phyloP scores from a whole-genome alignment of 495 filamentous ascomycete species.

The Bombardia bombarda region DNA sequence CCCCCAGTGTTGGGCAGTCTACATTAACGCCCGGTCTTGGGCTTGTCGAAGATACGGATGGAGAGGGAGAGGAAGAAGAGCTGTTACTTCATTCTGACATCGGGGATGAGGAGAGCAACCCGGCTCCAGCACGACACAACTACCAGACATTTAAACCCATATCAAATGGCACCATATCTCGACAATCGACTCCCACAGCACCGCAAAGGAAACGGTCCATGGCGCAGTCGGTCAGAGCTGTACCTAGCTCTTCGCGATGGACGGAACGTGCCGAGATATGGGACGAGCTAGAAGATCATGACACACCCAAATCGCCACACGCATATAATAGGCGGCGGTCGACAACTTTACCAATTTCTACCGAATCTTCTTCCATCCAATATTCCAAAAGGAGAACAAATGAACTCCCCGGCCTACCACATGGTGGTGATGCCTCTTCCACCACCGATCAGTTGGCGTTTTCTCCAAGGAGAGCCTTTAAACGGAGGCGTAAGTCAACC shows the following conservation, averaged over 20 bases:
- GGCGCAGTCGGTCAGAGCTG: constrained; percentile 19
- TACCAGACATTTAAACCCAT: constrained; percentile 38
- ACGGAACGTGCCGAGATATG: constrained; percentile 57
- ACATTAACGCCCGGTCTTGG: constrained; percentile 62
- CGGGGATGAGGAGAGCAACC: constrained; percentile 25
- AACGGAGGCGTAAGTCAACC: constrained; percentile 40
- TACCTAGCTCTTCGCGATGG: constrained; percentile 31
- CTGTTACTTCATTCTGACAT: constrained; percentile 31
- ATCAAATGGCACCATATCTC: constrained; percentile 3
- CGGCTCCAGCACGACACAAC: constrained; percentile 18
- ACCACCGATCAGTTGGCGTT: constrained; percentile 4
- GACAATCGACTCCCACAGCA: background rate
- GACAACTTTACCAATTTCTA: constrained; percentile 25
- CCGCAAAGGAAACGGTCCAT: constrained; percentile 12
- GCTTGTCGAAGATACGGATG: constrained; percentile 57
- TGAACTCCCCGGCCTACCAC: constrained; percentile 18
- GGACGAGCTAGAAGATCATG: constrained; percentile 57
- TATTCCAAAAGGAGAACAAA: constrained; percentile 15
- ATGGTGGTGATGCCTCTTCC: constrained; percentile 7
- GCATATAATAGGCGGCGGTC: constrained; percentile 24
- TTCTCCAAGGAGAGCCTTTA: constrained; percentile 20
- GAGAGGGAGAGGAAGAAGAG: constrained; percentile 43
- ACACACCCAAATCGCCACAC: constrained; percentile 27
- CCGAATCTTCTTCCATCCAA: constrained; percentile 22
- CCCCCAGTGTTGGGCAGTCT: constrained; percentile 51